Evolutionary conservation across 768 basidiomycete species (phyloP).

Genomic region (Lentinula boryana): DNA sequence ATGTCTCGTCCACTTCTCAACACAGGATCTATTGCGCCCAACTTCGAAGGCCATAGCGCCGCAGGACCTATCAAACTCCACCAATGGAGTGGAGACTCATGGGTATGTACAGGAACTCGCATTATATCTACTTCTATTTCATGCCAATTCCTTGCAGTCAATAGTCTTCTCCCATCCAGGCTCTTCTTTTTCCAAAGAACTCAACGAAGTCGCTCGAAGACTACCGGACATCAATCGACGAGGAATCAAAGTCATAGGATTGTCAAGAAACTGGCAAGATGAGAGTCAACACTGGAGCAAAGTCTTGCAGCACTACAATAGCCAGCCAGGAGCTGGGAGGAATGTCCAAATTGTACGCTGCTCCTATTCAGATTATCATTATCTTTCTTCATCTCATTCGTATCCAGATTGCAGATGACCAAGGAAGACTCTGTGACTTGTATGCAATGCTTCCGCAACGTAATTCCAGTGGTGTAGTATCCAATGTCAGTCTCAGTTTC

Average conservation of each 20-base stretch:
- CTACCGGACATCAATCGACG: slow-evolving; percentile 4
- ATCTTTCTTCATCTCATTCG: neutral
- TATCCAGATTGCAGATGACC: neutral
- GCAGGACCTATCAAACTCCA: neutral
- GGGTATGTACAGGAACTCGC: neutral
- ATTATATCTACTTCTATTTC: neutral
- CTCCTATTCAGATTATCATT: neutral
- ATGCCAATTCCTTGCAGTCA: neutral
- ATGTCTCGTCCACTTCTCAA: neutral
- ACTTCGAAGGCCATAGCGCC: neutral
- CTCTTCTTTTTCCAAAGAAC: neutral
- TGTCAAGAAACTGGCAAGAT: neutral
- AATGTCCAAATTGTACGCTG: neutral
- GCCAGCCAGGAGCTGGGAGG: neutral
- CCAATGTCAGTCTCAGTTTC: neutral
- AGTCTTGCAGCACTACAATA: neutral
- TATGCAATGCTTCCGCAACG: slow-evolving; percentile 1
- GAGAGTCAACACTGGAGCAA: neutral
- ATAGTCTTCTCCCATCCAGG: slow-evolving; percentile 6
- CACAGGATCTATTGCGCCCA: neutral
- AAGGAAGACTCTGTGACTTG: neutral
- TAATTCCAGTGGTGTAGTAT: neutral
- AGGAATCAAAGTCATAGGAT: slow-evolving; percentile 1
- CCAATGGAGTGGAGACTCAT: slow-evolving; percentile 5
- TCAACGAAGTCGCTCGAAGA: neutral